Evolutionary conservation across 2,329 filamentous ascomycete genomes (phyloP), one percentile per base, ranked within the genome.

Genomic region (Saccharata proteae): DNA sequence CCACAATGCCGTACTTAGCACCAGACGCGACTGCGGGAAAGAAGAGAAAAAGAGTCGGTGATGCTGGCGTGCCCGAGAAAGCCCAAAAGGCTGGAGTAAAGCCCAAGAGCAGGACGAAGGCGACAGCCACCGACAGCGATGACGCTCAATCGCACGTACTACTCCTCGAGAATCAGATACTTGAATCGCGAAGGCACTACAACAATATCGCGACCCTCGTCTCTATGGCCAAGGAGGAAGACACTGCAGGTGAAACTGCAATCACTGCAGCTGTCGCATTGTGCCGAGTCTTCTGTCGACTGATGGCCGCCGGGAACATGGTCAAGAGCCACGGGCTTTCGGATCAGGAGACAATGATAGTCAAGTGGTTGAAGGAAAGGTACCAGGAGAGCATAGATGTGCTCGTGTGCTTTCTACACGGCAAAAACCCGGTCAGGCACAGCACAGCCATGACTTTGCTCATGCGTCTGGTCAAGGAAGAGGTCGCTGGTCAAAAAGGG

Each of bases 141-240:
- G 69, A 75, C 48, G 54, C 63, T 26, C 70, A 78, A 49, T 66
- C 71, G 34, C 69, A 74, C 40, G 81, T 93, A 37, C 59, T 88
- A 24, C 60, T 73, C 32, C 69, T 94, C 33, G 86, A 94, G 59
- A 67, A 73, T 40, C 77, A 81, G 35, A 85, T 96, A 34, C 59
- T 85, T 39, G 77, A 90, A 54, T 93, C 85, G 29, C 80, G 76
- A 48, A 83, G 85, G 55, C 73, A 93, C 58, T 93, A 92, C 66
- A 93, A 93, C 64, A 84, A 93, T 50, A 88, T 96, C 47, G 69
- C 74, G 6, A 71, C 69, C 8, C 60, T 96, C 21, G 63, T 93
- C 26, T 67, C 67, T 24, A 68, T 74, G 45, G 40, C 48, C 2
- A 46, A 43, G 32, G 57, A 74, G 21, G 61, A 59, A 20, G 55